These are phyloP conservation scores for Phoma herbarum DNA, from an alignment of 2,329 filamentous ascomycete species.

Conservation along the genomic window DNA sequence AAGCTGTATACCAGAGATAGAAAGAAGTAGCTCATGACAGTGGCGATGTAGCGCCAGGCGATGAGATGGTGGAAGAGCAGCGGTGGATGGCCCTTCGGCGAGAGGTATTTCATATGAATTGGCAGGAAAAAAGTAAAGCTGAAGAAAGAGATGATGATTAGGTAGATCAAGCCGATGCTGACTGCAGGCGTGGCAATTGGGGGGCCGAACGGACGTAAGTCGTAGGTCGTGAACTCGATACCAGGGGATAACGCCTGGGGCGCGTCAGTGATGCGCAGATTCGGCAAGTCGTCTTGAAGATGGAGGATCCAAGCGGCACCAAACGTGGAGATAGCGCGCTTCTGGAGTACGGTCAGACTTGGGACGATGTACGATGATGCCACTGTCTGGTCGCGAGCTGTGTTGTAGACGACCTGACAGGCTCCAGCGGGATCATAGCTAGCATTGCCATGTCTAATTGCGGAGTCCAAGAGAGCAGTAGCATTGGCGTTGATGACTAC, in stretches of 20 bases:
- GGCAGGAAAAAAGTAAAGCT: conserved; percentile 71
- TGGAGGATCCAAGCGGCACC: conserved; percentile 54
- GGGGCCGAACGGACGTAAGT: conserved; percentile 68
- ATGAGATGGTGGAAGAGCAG: conserved; percentile 67
- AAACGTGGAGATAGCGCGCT: conserved; percentile 57
- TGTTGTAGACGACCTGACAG: conserved; percentile 64
- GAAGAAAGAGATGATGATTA: conserved; percentile 74
- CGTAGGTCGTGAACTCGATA: conserved; percentile 63
- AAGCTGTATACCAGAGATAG: conserved; percentile 69
- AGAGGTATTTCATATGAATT: conserved; percentile 67
- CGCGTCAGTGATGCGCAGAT: conserved; percentile 52
- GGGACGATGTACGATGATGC: conserved; percentile 63
- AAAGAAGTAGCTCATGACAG: conserved; percentile 66
- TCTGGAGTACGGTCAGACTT: conserved; percentile 57
- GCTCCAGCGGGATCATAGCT: conserved; percentile 69
- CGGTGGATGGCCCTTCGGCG: conserved; percentile 63
- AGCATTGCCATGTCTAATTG: conserved; percentile 62
- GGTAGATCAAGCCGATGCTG: conserved; percentile 70
- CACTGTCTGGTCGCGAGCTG: conserved; percentile 66
- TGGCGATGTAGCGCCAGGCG: conserved; percentile 66
- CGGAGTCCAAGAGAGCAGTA: conserved; percentile 63
- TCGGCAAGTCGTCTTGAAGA: conserved; percentile 21
- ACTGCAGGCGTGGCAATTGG: conserved; percentile 64
- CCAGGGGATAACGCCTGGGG: conserved; percentile 65
- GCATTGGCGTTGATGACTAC: conserved; percentile 70